Base-by-base conservation (phyloP, 208 protist species). In the Wallacemonas sp. region DNA sequence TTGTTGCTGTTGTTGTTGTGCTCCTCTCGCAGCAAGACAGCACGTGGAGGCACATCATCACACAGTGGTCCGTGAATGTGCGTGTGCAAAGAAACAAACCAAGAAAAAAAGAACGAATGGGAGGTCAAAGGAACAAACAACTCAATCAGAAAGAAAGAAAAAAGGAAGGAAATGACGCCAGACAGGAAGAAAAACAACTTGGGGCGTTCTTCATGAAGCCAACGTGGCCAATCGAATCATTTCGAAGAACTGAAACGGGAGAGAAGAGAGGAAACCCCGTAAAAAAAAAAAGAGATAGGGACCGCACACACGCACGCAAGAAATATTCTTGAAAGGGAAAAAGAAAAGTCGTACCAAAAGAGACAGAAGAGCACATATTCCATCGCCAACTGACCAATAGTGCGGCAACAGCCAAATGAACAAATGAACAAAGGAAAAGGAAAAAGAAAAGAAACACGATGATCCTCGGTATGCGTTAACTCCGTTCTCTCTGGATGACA, bases 71-170 rank as follows among this genome's bases (percentile, higher is more conserved):
- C 43, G 19, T 47, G 43, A 47, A 23, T n/a, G n/a, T n/a, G n/a
- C n/a, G n/a, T n/a, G n/a, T n/a, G n/a, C 52, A 56, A 38, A 48
- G 36, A 64, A 56, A 74, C 60, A 46, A 19, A 69, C 17, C 8
- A 12, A 65, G 30, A 29, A 70, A 24, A 62, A 32, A 17, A 17
- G 68, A 56, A 44, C 61, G 48, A 72, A 36, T 64, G 30, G 19
- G 38, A 26, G n/a, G 16, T 16, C 23, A 54, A 23, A 70, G 32
- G 48, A 54, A n/a, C n/a, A 72, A 48, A 49, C 19, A 21, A 60
- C 49, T 16, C 8, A 33, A 47, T 23, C 11, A 12, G 23, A 61
- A 3, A 33, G 41, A 23, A 11, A 39, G 36, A 61, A 27, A 65
- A 52, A 46, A 23, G 49, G 19, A 34, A 27, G 43, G 43, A 68